A percentile compares a stretch with the other conserved stretches of the same genome.
These are phyloP conservation scores for Tieghemostelium lacteum DNA, from an alignment of 78 protist genomes.

Conservation along the genomic window DNA sequence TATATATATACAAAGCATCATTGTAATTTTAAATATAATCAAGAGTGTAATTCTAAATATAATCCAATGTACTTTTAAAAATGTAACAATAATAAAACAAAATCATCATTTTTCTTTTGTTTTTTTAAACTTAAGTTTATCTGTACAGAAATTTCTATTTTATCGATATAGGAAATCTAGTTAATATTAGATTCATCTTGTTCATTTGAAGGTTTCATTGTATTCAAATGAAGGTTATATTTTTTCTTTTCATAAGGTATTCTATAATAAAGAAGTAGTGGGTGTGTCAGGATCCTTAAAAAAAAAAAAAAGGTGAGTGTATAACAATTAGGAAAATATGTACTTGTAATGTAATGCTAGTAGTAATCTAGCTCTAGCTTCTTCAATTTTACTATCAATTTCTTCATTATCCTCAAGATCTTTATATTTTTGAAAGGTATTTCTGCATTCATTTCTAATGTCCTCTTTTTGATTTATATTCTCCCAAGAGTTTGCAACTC, in stretches of 20 bases:
- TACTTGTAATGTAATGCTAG: constrained; percentile 57
- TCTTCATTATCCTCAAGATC: constrained; percentile 4
- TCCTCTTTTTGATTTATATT: constrained; percentile 20
- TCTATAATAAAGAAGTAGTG: background rate
- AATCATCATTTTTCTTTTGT: no score
- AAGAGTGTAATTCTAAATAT: no score
- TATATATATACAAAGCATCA: no score
- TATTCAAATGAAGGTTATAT: background rate
- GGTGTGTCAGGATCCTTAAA: background rate
- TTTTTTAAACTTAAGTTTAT: no score
- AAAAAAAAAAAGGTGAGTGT: background rate
- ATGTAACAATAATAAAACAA: no score
- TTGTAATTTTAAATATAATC: no score
- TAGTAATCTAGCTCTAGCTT: constrained; percentile 72
- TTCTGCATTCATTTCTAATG: constrained; percentile 46
- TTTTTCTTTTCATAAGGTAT: constrained; percentile 50
- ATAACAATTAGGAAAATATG: background rate
- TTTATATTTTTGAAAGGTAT: constrained; percentile 29
- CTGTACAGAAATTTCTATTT: no score
- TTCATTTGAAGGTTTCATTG: no score
- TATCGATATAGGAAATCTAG: no score
- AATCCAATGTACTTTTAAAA: no score
- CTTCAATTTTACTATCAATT: constrained; percentile 53
- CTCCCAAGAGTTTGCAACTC: constrained; percentile 69
- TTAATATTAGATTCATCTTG: no score